phyloP scores from a whole-genome alignment of 1,284 basidiomycete species.

The Meripilus lineatus region DNA sequence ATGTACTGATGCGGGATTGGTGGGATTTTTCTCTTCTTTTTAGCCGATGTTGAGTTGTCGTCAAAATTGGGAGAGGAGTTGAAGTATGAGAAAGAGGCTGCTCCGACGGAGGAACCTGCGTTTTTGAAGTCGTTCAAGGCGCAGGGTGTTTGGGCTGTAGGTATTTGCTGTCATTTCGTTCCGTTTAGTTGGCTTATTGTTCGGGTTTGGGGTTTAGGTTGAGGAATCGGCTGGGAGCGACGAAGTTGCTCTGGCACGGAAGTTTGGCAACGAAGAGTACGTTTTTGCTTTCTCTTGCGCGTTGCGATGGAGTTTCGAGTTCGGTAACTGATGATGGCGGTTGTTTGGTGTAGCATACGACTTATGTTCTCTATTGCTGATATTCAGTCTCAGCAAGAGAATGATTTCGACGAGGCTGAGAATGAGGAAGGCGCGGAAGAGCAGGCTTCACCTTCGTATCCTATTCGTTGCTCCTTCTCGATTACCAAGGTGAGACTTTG shows the following conservation, averaged over 20 bases:
- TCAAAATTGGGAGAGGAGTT: conserved; percentile 82
- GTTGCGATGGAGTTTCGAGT: not conserved
- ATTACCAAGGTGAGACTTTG: conserved; percentile 74
- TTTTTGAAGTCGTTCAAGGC: conserved; percentile 77
- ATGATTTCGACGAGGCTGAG: conserved; percentile 38
- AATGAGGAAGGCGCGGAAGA: conserved; percentile 37
- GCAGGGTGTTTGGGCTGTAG: conserved; percentile 73
- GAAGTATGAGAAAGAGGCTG: conserved; percentile 77
- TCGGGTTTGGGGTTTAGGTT: conserved; percentile 41
- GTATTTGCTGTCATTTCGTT: conserved; percentile 16
- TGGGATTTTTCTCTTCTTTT: not conserved
- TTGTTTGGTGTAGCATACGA: conserved; percentile 49
- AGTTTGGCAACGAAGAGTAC: conserved; percentile 90
- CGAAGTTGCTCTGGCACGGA: conserved; percentile 77
- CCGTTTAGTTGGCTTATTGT: conserved; percentile 1
- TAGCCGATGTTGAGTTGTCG: conserved; percentile 71
- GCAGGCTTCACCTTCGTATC: conserved; percentile 44
- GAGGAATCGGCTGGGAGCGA: conserved; percentile 73
- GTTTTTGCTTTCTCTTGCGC: conserved; percentile 25
- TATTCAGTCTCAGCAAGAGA: conserved; percentile 47
- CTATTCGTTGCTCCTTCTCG: conserved; percentile 75
- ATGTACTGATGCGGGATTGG: too few relatives aligned
- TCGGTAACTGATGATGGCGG: conserved; percentile 4
- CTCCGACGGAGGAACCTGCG: conserved; percentile 54
- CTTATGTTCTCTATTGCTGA: conserved; percentile 84